These are phyloP conservation scores for Agaricales sp. DNA, from an alignment of 1,284 basidiomycete genomes.

Conservation along the genomic window DNA sequence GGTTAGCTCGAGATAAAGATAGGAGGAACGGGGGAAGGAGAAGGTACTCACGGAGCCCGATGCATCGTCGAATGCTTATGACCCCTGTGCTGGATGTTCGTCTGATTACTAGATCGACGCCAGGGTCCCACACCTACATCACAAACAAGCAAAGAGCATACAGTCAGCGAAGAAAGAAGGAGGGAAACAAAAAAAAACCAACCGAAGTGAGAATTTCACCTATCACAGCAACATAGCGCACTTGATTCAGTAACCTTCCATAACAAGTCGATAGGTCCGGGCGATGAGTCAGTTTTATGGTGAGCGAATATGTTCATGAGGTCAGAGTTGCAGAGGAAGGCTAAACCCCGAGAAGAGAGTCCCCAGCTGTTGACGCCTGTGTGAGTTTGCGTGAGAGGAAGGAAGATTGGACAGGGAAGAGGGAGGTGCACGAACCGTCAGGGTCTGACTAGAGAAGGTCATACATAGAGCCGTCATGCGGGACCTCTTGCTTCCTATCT, in stretches of 20 bases:
- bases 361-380: slow-evolving; percentile 90
- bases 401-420: slow-evolving; percentile 5
- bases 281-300: slow-evolving; percentile 95
- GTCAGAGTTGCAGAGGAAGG: slow-evolving; percentile 91
- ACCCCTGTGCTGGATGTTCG: slow-evolving; percentile 83
- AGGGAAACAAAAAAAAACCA: too few relatives aligned
- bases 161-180: not conserved
- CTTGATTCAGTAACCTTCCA: slow-evolving; percentile 99
- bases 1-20: slow-evolving; percentile 17
- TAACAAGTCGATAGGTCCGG: slow-evolving; percentile 93
- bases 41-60: slow-evolving; percentile 55
- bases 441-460: slow-evolving; percentile 98
- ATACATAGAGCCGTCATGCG: slow-evolving; percentile 99
- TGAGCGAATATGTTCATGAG: slow-evolving; percentile 87
- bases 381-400: slow-evolving; percentile 4
- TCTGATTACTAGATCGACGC: slow-evolving; percentile 89
- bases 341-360: slow-evolving; percentile 92
- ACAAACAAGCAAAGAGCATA: slow-evolving; percentile 8
- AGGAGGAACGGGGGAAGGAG: too few relatives aligned
- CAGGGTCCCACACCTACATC: slow-evolving; percentile 80
- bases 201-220: slow-evolving; percentile 43
- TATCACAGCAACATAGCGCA: slow-evolving; percentile 97
- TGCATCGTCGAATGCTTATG: slow-evolving; percentile 83
- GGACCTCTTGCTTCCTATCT: slow-evolving; percentile 96
- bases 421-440: slow-evolving; percentile 51